These are phyloP conservation scores for Dactylella cylindrospora DNA, from an alignment of 2,329 filamentous ascomycete species.

Conservation along the genomic window DNA sequence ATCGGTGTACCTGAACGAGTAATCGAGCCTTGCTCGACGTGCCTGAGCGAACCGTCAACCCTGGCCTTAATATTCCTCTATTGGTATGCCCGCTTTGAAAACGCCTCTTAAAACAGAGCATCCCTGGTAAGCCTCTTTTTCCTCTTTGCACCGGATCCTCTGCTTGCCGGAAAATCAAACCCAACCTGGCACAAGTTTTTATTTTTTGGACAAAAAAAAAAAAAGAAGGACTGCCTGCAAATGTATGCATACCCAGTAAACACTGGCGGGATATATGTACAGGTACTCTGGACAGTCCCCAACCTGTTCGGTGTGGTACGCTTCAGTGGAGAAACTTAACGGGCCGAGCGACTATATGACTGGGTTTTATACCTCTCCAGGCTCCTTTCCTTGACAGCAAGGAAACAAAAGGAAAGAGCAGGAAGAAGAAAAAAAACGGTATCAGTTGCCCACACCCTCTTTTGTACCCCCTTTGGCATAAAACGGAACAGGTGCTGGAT, in stretches of 20 bases:
- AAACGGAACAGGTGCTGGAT: conserved; percentile 43
- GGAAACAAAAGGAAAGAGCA: conserved; percentile 43
- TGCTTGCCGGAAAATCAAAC: conserved; percentile 42
- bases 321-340: conserved; percentile 43
- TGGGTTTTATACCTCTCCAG: conserved; percentile 42
- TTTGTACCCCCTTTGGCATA: conserved; percentile 44
- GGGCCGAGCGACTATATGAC: conserved; percentile 44
- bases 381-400: conserved; percentile 44
- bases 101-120: conserved; percentile 1
- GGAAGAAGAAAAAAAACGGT: no score
- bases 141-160: conserved; percentile 36
- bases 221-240: conserved; percentile 23
- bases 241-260: conserved; percentile 31
- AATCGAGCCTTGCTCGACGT: conserved; percentile 29
- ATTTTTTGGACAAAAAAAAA: no score
- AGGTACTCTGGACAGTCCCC: no score
- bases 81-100: no score
- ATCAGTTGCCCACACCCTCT: conserved; percentile 40
- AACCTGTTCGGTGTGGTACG: conserved; percentile 44
- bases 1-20: conserved; percentile 34
- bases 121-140: conserved; percentile 39
- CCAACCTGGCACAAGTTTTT: conserved; percentile 37
- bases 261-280: conserved; percentile 45
- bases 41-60: conserved; percentile 22
- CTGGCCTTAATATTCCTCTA: conserved; percentile 33